phyloP scores from a whole-genome alignment of 2,329 filamentous ascomycete genomes.

The Fusarium sp. region DNA sequence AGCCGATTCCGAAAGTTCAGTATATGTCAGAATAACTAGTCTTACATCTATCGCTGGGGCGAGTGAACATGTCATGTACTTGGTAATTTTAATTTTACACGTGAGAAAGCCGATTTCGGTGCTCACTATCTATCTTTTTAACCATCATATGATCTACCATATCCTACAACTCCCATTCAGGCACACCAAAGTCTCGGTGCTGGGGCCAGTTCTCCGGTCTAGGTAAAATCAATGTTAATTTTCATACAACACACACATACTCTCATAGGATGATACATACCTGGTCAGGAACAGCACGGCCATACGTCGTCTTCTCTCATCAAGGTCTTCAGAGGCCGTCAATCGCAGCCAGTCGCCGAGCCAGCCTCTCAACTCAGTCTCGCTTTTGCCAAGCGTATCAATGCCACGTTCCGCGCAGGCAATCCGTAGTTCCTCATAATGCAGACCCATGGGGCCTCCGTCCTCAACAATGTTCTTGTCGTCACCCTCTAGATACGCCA shows the following conservation, averaged over 20 bases:
- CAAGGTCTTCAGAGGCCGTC: slow-evolving; percentile 57
- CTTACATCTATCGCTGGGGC: slow-evolving; percentile 19
- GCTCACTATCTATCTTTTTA: slow-evolving; percentile 15
- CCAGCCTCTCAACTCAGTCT: slow-evolving; percentile 66
- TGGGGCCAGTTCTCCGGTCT: slow-evolving; percentile 60
- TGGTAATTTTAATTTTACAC: slow-evolving; percentile 22
- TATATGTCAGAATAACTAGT: slow-evolving; percentile 5
- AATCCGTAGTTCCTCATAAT: slow-evolving; percentile 74
- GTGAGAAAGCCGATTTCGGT: slow-evolving; percentile 19
- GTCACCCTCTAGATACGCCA: slow-evolving; percentile 78
- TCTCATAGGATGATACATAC: slow-evolving; percentile 49
- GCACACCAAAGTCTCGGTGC: slow-evolving; percentile 59
- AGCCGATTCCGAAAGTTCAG: neutral
- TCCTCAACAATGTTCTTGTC: slow-evolving; percentile 76
- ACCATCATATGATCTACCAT: slow-evolving; percentile 11
- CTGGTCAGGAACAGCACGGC: slow-evolving; percentile 59
- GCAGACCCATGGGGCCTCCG: slow-evolving; percentile 71
- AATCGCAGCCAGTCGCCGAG: slow-evolving; percentile 65
- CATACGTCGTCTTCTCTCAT: slow-evolving; percentile 57
- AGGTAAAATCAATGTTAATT: slow-evolving; percentile 23
- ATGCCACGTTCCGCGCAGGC: slow-evolving; percentile 81
- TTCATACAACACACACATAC: neutral
- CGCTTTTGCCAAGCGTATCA: slow-evolving; percentile 68
- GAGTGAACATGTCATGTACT: slow-evolving; percentile 2
- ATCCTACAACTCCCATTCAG: slow-evolving; percentile 58